Evolutionary conservation across 495 filamentous ascomycete species (phyloP).

Genomic region (Terfezia claveryi): DNA sequence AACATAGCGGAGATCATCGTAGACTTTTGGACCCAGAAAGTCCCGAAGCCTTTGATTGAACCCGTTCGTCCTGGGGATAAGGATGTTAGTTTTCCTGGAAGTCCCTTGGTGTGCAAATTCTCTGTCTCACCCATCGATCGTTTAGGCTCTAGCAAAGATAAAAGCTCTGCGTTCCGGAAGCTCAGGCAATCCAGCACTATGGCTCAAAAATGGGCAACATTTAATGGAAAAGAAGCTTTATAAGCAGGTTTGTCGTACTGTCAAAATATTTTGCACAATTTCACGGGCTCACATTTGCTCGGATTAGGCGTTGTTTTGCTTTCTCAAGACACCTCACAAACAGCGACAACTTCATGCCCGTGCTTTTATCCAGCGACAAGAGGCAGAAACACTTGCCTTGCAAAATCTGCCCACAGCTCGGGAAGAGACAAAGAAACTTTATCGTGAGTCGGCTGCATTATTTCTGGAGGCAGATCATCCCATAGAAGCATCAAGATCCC

Average conservation of each 20-base stretch:
- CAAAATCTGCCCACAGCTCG: neutral
- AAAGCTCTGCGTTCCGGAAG: neutral
- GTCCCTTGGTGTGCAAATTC: neutral
- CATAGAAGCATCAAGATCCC: neutral
- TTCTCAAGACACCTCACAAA: neutral
- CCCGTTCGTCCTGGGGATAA: neutral
- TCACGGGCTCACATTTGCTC: too few species aligned
- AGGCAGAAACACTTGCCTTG: neutral
- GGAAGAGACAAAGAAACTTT: neutral
- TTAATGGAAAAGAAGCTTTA: neutral
- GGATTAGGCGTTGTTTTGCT: neutral
- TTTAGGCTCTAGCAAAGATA: neutral
- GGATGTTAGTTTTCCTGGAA: neutral
- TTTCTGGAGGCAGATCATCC: neutral
- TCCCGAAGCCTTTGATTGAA: neutral
- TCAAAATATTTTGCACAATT: too few species aligned
- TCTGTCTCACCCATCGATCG: neutral
- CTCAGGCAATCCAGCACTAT: neutral
- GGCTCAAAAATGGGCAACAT: neutral
- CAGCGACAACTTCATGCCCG: neutral
- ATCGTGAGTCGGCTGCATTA: neutral
- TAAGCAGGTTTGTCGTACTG: neutral
- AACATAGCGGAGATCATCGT: neutral
- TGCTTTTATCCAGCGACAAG: neutral
- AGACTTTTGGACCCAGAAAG: neutral